These are phyloP conservation scores for Erodium texanum DNA, from an alignment of 441 rosid species.

Conservation along the genomic window DNA sequence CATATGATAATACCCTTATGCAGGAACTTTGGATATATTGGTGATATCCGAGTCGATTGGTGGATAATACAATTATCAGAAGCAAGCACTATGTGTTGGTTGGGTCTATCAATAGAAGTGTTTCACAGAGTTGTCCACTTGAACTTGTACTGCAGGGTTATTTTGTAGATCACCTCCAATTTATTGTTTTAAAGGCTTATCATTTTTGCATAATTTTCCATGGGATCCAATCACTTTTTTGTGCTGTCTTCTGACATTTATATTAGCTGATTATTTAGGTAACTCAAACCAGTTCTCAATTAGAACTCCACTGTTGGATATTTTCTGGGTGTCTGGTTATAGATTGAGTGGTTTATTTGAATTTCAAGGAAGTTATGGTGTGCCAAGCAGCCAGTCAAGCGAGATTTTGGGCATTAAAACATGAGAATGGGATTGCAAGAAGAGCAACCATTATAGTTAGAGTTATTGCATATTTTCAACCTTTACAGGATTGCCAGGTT, in stretches of 20 bases:
- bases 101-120: slow-evolving; percentile 53
- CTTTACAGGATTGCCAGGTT: slow-evolving; percentile 55
- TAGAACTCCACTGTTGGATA: neutral
- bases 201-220: slow-evolving; percentile 18
- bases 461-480: slow-evolving; percentile 58
- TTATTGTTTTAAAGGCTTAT: neutral
- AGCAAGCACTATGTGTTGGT: slow-evolving; percentile 62
- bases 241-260: slow-evolving; percentile 61
- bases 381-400: slow-evolving; percentile 55
- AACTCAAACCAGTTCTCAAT: neutral
- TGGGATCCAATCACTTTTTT: slow-evolving; percentile 55
- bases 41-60: slow-evolving; percentile 17
- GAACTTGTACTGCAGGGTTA: slow-evolving; percentile 68
- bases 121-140: slow-evolving; percentile 47
- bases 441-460: slow-evolving; percentile 44
- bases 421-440: slow-evolving; percentile 45
- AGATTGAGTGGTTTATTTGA: slow-evolving; percentile 31
- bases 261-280: slow-evolving; percentile 28
- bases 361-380: slow-evolving; percentile 38
- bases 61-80: neutral
- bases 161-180: slow-evolving; percentile 38
- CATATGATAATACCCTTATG: slow-evolving; percentile 5
- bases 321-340: neutral
- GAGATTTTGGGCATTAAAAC: slow-evolving; percentile 49
- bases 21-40: slow-evolving; percentile 22